Evolutionary conservation across 306 rosid species (phyloP).

Genomic region (Canavalia gladiata): DNA sequence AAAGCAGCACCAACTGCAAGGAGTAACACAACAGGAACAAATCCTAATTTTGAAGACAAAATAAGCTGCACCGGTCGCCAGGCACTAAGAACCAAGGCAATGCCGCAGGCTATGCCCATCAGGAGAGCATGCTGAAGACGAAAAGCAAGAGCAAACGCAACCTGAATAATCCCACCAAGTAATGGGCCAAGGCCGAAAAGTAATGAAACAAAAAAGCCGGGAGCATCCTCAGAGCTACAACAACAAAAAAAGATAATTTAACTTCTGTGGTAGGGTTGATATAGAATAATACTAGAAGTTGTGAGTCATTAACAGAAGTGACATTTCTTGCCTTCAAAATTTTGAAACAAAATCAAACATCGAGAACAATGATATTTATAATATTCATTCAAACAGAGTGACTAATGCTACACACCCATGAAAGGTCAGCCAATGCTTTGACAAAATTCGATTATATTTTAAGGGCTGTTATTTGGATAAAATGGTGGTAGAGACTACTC

Average conservation of each 20-base stretch:
- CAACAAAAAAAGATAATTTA: not conserved
- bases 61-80: constrained; percentile 94
- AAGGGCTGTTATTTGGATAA: constrained; percentile 1
- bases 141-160: constrained; percentile 83
- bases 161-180: constrained; percentile 83
- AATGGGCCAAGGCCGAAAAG: constrained; percentile 94
- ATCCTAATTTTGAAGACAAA: constrained; percentile 78
- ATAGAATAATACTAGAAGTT: not conserved
- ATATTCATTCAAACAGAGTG: not conserved
- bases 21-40: constrained; percentile 61
- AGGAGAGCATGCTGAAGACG: constrained; percentile 88
- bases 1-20: constrained; percentile 76
- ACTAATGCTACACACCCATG: not conserved
- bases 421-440: constrained; percentile 6
- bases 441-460: not conserved
- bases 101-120: constrained; percentile 93
- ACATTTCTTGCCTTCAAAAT: constrained; percentile 3
- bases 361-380: constrained; percentile 15
- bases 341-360: constrained; percentile 5
- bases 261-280: not conserved
- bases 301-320: not conserved
- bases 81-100: constrained; percentile 92
- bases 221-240: constrained; percentile 91
- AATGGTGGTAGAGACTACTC: not conserved
- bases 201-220: constrained; percentile 93